A percentile compares a stretch with the other conserved stretches of the same genome.
These are phyloP conservation scores for Syzygium oleosum DNA, from an alignment of 345 rosid species.

Conservation along the genomic window DNA sequence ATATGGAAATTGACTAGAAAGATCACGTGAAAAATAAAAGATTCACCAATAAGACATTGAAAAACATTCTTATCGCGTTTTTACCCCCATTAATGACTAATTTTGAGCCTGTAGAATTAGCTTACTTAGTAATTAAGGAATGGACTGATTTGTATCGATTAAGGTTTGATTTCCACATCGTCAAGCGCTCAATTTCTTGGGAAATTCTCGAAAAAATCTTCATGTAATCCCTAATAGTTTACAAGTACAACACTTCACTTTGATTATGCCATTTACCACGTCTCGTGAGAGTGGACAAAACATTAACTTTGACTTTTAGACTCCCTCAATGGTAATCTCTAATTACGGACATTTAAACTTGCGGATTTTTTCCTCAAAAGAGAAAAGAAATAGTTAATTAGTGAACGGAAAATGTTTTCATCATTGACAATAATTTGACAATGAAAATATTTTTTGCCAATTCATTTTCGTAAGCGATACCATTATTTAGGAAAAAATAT, in stretches of 20 bases:
- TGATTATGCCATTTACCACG: not conserved
- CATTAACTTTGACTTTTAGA: not conserved
- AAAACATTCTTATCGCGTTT: not conserved
- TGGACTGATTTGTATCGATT: not conserved
- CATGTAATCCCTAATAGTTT: no score
- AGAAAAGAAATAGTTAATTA: not conserved
- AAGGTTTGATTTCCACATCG: not conserved
- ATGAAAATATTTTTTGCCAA: no score
- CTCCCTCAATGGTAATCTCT: not conserved
- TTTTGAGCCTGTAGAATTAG: not conserved
- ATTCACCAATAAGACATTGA: not conserved
- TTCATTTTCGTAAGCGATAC: no score
- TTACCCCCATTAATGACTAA: fast-evolving
- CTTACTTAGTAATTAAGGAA: not conserved
- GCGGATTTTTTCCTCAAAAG: not conserved
- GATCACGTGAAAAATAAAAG: not conserved
- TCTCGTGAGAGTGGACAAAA: not conserved
- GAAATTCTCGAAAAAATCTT: no score
- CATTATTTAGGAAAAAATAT: no score
- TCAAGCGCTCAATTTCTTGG: not conserved
- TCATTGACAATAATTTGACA: not conserved
- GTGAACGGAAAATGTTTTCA: fast-evolving
- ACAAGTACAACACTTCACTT: not conserved
- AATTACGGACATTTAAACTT: not conserved
- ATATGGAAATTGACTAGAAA: not conserved